phyloP scores from a whole-genome alignment of 306 rosid genomes.

The barrel medic (Medicago truncatula) region MtrunA17r5.0-ANR NC_053044.1:1229501-1230000 shows the following conservation, averaged over 20 bases:
- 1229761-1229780: not conserved
- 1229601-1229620: conserved; percentile 35
- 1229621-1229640: conserved; percentile 33
- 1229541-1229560: not conserved
- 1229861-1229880: too few species aligned
- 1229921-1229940: too few species aligned
- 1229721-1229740: not conserved
- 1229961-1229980: too few species aligned
- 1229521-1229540: too few species aligned
- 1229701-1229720: conserved; percentile 66
- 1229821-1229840: not conserved
- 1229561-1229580: not conserved
- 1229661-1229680: conserved; percentile 73
- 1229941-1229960: too few species aligned
- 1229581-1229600: conserved; percentile 28
- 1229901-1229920: too few species aligned
- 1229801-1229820: not conserved
- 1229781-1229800: not conserved
- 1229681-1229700: conserved; percentile 84
- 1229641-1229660: conserved; percentile 55
- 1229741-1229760: not conserved
- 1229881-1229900: too few species aligned
- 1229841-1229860: not conserved
- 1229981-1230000: too few species aligned
- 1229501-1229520: too few species aligned